A percentile compares a stretch with the other conserved stretches of the same genome.
Conservation (phyloP, 148 eudicot genomes). For the Polygonum maritimum region DNA sequence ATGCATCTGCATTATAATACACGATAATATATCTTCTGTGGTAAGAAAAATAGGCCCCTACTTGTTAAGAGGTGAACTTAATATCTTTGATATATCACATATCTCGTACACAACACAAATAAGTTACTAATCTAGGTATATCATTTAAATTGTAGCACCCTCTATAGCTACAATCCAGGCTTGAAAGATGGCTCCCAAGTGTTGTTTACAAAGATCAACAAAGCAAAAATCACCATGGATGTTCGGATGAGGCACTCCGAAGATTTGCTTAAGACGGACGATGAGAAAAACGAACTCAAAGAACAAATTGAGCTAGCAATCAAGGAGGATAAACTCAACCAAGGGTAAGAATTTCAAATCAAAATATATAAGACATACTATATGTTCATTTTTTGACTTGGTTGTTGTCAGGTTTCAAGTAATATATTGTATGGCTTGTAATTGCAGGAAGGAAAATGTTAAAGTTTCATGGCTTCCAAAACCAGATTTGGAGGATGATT, state of each 20-base stretch:
- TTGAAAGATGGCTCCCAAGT: neutral
- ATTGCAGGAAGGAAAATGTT: neutral
- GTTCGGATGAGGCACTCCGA: neutral
- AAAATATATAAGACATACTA: neutral
- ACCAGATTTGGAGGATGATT: neutral
- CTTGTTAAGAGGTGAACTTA: neutral
- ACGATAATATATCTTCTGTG: no score
- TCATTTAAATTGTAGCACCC: neutral
- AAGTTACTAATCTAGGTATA: neutral
- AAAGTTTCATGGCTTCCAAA: neutral
- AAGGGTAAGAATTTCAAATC: neutral
- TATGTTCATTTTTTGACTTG: neutral
- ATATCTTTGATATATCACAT: no score
- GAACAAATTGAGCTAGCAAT: neutral
- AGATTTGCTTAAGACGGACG: neutral
- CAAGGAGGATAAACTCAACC: neutral
- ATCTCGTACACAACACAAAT: no score
- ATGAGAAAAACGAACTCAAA: neutral
- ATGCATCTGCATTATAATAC: no score
- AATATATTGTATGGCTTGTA: neutral
- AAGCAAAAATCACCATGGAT: neutral
- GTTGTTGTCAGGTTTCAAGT: neutral
- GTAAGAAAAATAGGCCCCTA: neutral
- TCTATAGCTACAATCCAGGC: neutral
- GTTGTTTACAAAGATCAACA: neutral